A percentile compares a stretch with the other conserved stretches of the same genome.
phyloP scores from a whole-genome alignment of 2,329 filamentous ascomycete species.

The Leptographium procerum region DNA sequence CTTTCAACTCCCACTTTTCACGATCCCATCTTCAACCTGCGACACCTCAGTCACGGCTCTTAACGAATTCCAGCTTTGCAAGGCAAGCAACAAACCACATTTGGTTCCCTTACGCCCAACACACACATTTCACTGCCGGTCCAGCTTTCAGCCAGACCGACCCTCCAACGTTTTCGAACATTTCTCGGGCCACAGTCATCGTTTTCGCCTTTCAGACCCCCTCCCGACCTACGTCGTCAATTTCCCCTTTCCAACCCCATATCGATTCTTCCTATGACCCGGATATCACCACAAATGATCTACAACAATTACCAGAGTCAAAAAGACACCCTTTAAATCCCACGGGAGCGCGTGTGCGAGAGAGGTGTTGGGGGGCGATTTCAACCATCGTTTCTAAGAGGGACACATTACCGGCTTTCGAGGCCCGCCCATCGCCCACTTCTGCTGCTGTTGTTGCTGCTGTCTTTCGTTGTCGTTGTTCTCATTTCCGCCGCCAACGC shows the following conservation, averaged over 20 bases:
- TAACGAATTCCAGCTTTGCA: neutral
- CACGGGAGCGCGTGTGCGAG: slow-evolving; percentile 55
- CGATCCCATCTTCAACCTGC: neutral
- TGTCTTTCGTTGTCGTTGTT: slow-evolving; percentile 18
- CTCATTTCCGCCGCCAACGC: slow-evolving; percentile 12
- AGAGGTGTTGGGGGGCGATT: slow-evolving; percentile 42
- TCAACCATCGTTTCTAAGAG: slow-evolving; percentile 46
- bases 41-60: neutral
- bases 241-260: slow-evolving; percentile 11
- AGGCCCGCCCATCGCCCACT: slow-evolving; percentile 16
- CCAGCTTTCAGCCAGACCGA: slow-evolving; percentile 8
- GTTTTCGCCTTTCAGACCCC: neutral
- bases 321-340: slow-evolving; percentile 59
- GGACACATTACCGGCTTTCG: slow-evolving; percentile 19
- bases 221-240: neutral
- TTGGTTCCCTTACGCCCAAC: neutral
- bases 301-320: slow-evolving; percentile 36
- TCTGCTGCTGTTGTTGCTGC: slow-evolving; percentile 7
- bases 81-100: neutral
- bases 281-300: slow-evolving; percentile 40
- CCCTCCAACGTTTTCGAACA: neutral
- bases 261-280: slow-evolving; percentile 43
- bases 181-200: slow-evolving; percentile 7
- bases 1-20: slow-evolving; percentile 6
- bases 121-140: slow-evolving; percentile 1